Conservation (phyloP, 192 early-diverging fungal species). For the Rhizoclosmatium sp. region DNA sequence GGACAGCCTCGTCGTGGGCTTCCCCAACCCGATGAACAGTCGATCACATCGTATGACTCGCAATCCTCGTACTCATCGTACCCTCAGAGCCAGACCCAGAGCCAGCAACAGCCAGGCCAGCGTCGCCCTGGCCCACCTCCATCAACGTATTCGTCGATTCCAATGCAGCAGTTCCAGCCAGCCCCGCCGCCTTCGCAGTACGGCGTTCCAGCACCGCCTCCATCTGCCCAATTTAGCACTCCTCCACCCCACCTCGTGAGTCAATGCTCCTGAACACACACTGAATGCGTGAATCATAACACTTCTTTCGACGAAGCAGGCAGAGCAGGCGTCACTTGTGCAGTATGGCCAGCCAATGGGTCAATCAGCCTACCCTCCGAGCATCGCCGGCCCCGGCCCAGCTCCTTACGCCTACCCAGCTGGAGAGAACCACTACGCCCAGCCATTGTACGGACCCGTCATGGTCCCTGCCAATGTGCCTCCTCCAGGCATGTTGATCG, state of each 20-base stretch:
- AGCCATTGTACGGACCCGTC: conserved; percentile 26
- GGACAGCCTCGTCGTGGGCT: too few relatives aligned
- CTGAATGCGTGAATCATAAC: too few relatives aligned
- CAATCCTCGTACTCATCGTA: too few relatives aligned
- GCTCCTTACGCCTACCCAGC: conserved; percentile 25
- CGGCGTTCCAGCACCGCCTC: too few relatives aligned
- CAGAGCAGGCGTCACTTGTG: conserved; percentile 9
- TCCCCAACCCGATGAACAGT: too few relatives aligned
- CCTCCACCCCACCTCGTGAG: too few relatives aligned
- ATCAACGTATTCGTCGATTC: background rate
- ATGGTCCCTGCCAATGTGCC: conserved; percentile 23
- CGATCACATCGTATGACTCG: too few relatives aligned
- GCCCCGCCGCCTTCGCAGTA: background rate
- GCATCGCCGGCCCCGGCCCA: background rate
- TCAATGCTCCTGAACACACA: too few relatives aligned
- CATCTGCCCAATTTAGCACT: too few relatives aligned
- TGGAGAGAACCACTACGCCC: background rate
- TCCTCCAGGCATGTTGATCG: conserved; percentile 16
- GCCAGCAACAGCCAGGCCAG: conserved; percentile 3
- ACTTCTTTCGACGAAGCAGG: conserved; percentile 10
- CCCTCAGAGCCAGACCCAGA: background rate
- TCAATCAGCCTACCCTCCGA: background rate
- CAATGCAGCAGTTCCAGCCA: background rate
- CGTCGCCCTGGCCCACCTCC: background rate
- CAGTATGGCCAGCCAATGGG: conserved; percentile 26